Base-by-base conservation (phyloP, 805 yeast genomes). In the Schwanniomyces sp. region DNA sequence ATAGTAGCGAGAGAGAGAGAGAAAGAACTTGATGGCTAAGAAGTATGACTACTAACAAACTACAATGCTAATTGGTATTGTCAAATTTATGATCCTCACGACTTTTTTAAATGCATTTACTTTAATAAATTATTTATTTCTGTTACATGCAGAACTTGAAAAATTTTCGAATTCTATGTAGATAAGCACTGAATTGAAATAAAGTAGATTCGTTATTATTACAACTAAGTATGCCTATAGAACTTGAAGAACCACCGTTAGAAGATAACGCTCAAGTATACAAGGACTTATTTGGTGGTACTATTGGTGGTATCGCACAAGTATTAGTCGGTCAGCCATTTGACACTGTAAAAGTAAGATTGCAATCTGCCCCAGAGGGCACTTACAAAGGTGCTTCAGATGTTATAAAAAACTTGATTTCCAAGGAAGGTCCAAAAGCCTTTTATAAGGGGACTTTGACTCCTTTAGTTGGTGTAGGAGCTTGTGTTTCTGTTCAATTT, bases 261-360 rank as follows among this genome's bases (percentile, higher is more conserved):
- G 58, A 57, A 38, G 63, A 65, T 48, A 65, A 68, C 54, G 41
- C 52, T 40, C 78, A 72, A 52, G 89, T 89, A 9, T 53, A 76
- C 28, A 90, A 90, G 58, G 97, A 91, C 64, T 78, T 91, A 42
- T 69, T 88, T 46, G 95, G 96, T 4, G 99, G 99, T 17, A 92
- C 97, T 14, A 78, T 86, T 56, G 98, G 98, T 48, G 99, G 99
- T 45, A 82, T 94, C 25, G 92, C 97, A 6, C 99, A 94, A 69
- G 98, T 94, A 7, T 72, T 94, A 29, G 88, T 86, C 11, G 99
- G 99, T 21, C 98, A 94, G 68, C 97, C 98, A 7, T 92, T 92
- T 61, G 98, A 91, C 64, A 88, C 96, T 8, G 88, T 94, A 40
- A 92, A 92, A 69, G 98, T 94, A 17, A 77, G 99, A 44, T 75